Evolutionary conservation across 768 basidiomycete species (phyloP).

Genomic region (Suillus americanus): DNA sequence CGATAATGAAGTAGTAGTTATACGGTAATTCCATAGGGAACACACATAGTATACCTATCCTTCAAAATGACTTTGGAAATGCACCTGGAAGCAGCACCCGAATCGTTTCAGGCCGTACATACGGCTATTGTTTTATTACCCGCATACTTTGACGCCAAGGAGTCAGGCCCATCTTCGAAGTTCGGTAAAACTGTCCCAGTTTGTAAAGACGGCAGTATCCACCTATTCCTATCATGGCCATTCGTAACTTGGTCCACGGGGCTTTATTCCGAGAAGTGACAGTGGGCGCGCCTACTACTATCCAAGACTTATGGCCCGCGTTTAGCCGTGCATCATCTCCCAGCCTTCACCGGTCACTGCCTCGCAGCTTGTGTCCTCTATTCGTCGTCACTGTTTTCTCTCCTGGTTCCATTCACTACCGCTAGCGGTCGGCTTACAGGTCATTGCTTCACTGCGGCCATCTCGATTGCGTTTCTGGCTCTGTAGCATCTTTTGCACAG

Average conservation of each 20-base stretch:
- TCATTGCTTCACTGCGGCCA: not conserved
- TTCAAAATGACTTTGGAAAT: not conserved
- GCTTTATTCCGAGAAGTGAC: constrained; percentile 6
- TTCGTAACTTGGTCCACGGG: constrained; percentile 9
- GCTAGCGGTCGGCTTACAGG: not conserved
- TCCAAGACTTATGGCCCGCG: not conserved
- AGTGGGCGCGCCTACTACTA: not conserved
- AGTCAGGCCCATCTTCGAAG: not conserved
- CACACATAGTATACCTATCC: not conserved
- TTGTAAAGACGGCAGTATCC: not conserved
- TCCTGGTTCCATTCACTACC: not conserved
- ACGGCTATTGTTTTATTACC: not conserved
- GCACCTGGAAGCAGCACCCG: not conserved
- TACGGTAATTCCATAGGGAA: not conserved
- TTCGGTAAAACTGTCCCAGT: not conserved
- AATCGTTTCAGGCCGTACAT: not conserved
- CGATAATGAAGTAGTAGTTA: not conserved
- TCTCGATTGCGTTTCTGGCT: not conserved
- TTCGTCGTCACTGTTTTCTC: not conserved
- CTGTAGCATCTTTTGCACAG: not conserved
- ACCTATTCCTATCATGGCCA: constrained; percentile 2
- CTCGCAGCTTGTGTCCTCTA: not conserved
- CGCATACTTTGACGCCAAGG: not conserved
- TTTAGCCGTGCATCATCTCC: not conserved
- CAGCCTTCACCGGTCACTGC: not conserved